Percentiles rank a stretch among this genome's conserved stretches.
Evolutionary conservation across 805 yeast species (phyloP).

Genomic region (Helenozyma baotianmanensis): DNA sequence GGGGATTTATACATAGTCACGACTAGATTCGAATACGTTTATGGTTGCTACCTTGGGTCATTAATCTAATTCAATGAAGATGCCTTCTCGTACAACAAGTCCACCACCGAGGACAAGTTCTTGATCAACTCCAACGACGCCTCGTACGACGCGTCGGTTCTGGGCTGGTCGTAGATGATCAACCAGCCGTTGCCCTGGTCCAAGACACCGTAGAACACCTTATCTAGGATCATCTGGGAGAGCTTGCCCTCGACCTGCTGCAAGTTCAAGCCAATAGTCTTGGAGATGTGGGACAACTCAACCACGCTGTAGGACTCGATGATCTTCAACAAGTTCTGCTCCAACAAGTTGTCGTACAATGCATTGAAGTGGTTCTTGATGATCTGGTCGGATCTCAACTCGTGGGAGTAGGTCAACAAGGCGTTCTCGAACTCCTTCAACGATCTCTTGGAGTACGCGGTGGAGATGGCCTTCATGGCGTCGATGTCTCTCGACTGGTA

Average conservation of each 20-base stretch:
- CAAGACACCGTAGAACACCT: slow-evolving; percentile 90
- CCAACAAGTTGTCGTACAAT: slow-evolving; percentile 85
- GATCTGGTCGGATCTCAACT: slow-evolving; percentile 79
- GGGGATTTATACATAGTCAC: slow-evolving; percentile 36
- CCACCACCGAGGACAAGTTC: slow-evolving; percentile 84
- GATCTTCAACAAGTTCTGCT: slow-evolving; percentile 88
- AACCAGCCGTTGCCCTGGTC: slow-evolving; percentile 99
- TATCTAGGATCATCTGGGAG: slow-evolving; percentile 94
- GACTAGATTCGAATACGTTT: no score
- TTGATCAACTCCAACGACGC: slow-evolving; percentile 82
- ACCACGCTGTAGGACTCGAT: slow-evolving; percentile 95
- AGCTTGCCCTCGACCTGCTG: slow-evolving; percentile 91
- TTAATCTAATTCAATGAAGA: slow-evolving; percentile 66
- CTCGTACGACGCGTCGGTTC: slow-evolving; percentile 82
- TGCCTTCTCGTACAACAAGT: slow-evolving; percentile 89
- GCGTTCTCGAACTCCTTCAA: slow-evolving; percentile 88
- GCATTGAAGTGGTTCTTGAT: slow-evolving; percentile 90
- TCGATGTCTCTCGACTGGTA: slow-evolving; percentile 83
- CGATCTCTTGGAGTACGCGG: slow-evolving; percentile 85
- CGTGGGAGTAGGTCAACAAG: slow-evolving; percentile 61
- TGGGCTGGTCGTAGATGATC: slow-evolving; percentile 84
- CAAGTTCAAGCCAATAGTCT: slow-evolving; percentile 79
- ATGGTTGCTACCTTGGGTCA: no score
- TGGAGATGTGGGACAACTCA: slow-evolving; percentile 85
- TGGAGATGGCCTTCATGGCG: slow-evolving; percentile 91